phyloP scores from a whole-genome alignment of 768 basidiomycete genomes.

The Saitozyma podzolica region DNA sequence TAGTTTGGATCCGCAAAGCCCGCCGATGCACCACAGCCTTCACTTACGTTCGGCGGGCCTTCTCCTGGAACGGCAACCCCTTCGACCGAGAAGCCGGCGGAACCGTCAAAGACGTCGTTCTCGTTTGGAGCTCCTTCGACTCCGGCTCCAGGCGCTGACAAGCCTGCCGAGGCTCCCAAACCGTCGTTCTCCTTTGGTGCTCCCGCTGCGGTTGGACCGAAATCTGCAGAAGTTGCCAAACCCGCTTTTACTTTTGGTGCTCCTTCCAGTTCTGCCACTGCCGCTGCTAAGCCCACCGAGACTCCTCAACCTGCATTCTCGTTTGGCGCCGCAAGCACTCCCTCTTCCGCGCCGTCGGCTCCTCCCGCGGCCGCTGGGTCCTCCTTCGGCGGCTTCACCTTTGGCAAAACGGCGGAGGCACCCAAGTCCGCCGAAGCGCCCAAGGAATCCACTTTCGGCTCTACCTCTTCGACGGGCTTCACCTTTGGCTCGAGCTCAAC shows the following conservation, averaged over 20 bases:
- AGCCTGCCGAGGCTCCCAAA: constrained; percentile 11
- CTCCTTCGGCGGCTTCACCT: constrained; percentile 11
- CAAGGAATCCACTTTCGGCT: constrained; percentile 7
- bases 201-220: constrained; percentile 3
- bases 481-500: constrained; percentile 4
- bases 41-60: neutral
- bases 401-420: constrained; percentile 1
- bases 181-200: constrained; percentile 19
- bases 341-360: constrained; percentile 3
- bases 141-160: constrained; percentile 1
- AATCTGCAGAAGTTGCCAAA: neutral
- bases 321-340: constrained; percentile 3
- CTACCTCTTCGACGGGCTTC: neutral
- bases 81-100: constrained; percentile 1
- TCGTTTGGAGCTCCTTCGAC: neutral
- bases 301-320: neutral
- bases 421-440: neutral
- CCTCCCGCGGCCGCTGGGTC: neutral
- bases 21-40: neutral
- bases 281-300: neutral
- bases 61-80: neutral
- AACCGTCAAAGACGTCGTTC: constrained; percentile 1
- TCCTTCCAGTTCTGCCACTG: constrained; percentile 2
- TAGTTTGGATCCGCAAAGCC: neutral
- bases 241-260: constrained; percentile 12